These are phyloP conservation scores for Didymella exigua DNA, from an alignment of 2,329 filamentous ascomycete species.

Conservation along the genomic window DNA sequence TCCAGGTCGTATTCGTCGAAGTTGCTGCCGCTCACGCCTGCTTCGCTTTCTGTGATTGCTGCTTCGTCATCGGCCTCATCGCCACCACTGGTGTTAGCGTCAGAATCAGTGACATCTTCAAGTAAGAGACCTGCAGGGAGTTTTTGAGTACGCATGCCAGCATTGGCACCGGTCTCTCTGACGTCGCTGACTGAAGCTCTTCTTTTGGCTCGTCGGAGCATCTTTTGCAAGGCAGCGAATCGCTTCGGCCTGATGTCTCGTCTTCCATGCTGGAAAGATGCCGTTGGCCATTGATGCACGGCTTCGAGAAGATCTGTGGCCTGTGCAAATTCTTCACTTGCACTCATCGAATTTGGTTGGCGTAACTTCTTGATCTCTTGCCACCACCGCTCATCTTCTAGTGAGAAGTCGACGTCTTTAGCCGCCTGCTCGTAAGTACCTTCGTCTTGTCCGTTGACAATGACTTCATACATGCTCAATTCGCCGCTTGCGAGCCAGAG, in stretches of 20 bases:
- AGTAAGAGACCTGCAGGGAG: slow-evolving; percentile 66
- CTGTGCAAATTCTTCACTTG: slow-evolving; percentile 53
- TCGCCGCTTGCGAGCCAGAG: slow-evolving; percentile 80
- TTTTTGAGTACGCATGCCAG: slow-evolving; percentile 78
- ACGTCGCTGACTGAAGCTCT: slow-evolving; percentile 56
- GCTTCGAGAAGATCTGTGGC: slow-evolving; percentile 53
- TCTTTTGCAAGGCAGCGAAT: slow-evolving; percentile 64
- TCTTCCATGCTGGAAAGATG: slow-evolving; percentile 58
- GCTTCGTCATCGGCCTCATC: slow-evolving; percentile 38
- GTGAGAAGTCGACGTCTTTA: slow-evolving; percentile 66
- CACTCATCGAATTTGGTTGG: slow-evolving; percentile 42
- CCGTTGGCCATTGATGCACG: slow-evolving; percentile 58
- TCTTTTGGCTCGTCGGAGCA: slow-evolving; percentile 66
- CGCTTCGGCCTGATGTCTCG: slow-evolving; percentile 52
- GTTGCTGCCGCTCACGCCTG: slow-evolving; percentile 38
- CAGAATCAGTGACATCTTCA: slow-evolving; percentile 14
- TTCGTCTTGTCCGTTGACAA: slow-evolving; percentile 71
- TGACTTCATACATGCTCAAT: slow-evolving; percentile 72
- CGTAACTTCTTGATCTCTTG: slow-evolving; percentile 67
- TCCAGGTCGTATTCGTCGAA: slow-evolving; percentile 45
- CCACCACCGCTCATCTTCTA: slow-evolving; percentile 83
- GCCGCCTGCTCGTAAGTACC: slow-evolving; percentile 61
- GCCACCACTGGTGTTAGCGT: slow-evolving; percentile 47
- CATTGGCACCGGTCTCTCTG: slow-evolving; percentile 64
- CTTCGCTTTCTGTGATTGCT: slow-evolving; percentile 37